Conservation (phyloP, 176 grass and related monocot species). For the Dendrocalamus sinicus region DNA sequence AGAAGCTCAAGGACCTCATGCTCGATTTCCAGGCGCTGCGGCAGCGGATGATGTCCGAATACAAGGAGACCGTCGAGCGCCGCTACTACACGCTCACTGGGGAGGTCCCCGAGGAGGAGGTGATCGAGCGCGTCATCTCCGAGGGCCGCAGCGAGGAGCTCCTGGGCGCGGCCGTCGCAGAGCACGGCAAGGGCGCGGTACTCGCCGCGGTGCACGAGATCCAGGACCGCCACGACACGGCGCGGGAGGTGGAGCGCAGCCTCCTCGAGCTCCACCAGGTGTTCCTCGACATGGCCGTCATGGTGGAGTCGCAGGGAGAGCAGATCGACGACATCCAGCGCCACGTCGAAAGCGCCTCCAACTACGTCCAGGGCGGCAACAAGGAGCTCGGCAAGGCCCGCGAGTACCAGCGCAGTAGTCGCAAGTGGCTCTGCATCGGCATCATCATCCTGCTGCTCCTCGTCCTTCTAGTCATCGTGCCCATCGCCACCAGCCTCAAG, state of each 20-base stretch:
- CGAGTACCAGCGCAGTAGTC: constrained; percentile 79
- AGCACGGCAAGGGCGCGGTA: constrained; percentile 79
- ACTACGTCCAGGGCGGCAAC: constrained; percentile 79
- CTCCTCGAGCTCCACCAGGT: constrained; percentile 94
- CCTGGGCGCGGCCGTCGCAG: constrained; percentile 68
- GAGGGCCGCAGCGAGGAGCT: constrained; percentile 86
- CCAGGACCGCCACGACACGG: constrained; percentile 76
- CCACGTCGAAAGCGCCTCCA: constrained; percentile 67
- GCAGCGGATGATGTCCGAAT: constrained; percentile 88
- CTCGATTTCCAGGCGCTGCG: constrained; percentile 95
- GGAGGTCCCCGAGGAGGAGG: constrained; percentile 86
- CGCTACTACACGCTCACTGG: constrained; percentile 89
- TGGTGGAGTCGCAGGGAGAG: constrained; percentile 85
- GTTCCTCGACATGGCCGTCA: constrained; percentile 90
- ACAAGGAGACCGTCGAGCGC: constrained; percentile 90
- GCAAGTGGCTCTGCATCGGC: constrained; percentile 89
- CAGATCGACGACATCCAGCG: constrained; percentile 76
- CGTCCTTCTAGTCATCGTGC: constrained; percentile 71
- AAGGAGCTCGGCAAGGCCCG: constrained; percentile 77
- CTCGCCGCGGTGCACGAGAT: constrained; percentile 81
- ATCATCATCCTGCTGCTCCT: constrained; percentile 74
- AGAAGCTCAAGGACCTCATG: constrained; percentile 93
- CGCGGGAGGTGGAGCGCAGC: constrained; percentile 75
- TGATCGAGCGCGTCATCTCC: constrained; percentile 89
- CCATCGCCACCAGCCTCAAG: constrained; percentile 71